Percentiles rank a stretch among this genome's conserved stretches.
These are phyloP conservation scores for Austropuccinia psidii DNA, from an alignment of 1,284 basidiomycete species.

Conservation along the genomic window DNA sequence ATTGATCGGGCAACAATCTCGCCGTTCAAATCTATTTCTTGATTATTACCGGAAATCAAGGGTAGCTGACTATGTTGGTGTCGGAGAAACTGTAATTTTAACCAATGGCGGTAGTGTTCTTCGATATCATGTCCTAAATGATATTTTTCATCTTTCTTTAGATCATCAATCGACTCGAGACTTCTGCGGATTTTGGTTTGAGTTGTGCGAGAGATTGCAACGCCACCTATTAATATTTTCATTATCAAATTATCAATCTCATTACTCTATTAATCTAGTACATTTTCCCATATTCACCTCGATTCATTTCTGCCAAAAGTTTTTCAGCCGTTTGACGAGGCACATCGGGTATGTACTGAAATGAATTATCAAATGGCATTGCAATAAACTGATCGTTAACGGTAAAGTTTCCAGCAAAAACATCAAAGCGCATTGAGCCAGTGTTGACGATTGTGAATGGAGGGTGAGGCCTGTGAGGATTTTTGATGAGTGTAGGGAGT, in stretches of 20 bases:
- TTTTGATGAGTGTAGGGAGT: constrained; percentile 38
- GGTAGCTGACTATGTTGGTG: not conserved
- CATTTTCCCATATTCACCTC: constrained; percentile 13
- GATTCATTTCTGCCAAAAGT: constrained; percentile 41
- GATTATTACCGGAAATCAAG: not conserved
- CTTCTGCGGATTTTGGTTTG: not conserved
- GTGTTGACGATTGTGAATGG: constrained; percentile 42
- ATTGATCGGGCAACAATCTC: not conserved
- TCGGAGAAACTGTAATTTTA: not conserved
- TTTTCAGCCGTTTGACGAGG: constrained; percentile 36
- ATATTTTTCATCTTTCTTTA: constrained; percentile 17
- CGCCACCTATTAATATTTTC: constrained; percentile 10
- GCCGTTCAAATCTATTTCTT: not conserved
- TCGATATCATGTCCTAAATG: constrained; percentile 23
- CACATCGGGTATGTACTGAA: constrained; percentile 51
- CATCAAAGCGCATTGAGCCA: constrained; percentile 43
- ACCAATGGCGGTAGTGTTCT: constrained; percentile 6
- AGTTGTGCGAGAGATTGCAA: not conserved
- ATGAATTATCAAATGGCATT: constrained; percentile 55
- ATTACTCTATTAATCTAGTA: not conserved
- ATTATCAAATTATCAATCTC: not conserved
- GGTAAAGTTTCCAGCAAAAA: constrained; percentile 45
- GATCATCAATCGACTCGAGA: not conserved
- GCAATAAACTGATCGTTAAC: constrained; percentile 51
- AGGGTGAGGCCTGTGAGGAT: constrained; percentile 32